Percentiles rank a stretch among this genome's conserved stretches.
Evolutionary conservation across 179 eudicot species (phyloP).

Genomic region (Carnegiea gigantea): DNA sequence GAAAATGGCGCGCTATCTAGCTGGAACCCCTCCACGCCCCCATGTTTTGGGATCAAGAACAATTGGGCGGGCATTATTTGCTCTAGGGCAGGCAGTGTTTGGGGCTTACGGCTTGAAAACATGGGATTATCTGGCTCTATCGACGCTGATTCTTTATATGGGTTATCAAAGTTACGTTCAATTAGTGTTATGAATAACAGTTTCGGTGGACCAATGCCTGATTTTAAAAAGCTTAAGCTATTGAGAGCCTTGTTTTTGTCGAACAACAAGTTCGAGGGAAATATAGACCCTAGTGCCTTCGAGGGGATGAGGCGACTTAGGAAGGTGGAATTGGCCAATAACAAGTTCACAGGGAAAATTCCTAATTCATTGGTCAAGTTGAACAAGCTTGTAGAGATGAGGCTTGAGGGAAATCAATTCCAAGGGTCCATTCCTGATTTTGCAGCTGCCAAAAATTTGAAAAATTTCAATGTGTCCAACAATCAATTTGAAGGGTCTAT

Average conservation of each 20-base stretch:
- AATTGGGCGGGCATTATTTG: constrained; percentile 46
- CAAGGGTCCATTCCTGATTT: constrained; percentile 52
- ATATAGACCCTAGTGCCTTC: constrained; percentile 41
- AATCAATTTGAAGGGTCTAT: constrained; percentile 67
- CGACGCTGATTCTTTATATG: constrained; percentile 37
- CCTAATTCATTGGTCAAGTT: constrained; percentile 47
- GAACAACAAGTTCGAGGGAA: constrained; percentile 47
- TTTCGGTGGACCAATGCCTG: constrained; percentile 50
- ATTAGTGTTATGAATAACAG: constrained; percentile 53
- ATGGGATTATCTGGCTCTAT: constrained; percentile 48
- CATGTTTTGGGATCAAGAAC: constrained; percentile 30
- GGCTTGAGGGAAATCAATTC: constrained; percentile 45
- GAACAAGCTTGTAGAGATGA: constrained; percentile 40
- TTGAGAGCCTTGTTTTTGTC: constrained; percentile 45
- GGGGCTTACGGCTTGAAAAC: constrained; percentile 57
- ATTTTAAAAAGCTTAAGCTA: constrained; percentile 37
- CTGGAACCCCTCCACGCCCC: constrained; percentile 30
- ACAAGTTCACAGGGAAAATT: constrained; percentile 52
- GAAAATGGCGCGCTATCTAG: constrained; percentile 21
- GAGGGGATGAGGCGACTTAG: constrained; percentile 46
- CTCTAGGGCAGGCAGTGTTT: constrained; percentile 38
- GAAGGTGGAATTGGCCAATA: constrained; percentile 45
- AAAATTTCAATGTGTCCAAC: constrained; percentile 44
- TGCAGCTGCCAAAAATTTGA: constrained; percentile 23
- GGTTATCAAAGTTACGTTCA: constrained; percentile 30